These are phyloP conservation scores for Metschnikowia proteae DNA, from an alignment of 805 yeast species.

Conservation along the genomic window DNA sequence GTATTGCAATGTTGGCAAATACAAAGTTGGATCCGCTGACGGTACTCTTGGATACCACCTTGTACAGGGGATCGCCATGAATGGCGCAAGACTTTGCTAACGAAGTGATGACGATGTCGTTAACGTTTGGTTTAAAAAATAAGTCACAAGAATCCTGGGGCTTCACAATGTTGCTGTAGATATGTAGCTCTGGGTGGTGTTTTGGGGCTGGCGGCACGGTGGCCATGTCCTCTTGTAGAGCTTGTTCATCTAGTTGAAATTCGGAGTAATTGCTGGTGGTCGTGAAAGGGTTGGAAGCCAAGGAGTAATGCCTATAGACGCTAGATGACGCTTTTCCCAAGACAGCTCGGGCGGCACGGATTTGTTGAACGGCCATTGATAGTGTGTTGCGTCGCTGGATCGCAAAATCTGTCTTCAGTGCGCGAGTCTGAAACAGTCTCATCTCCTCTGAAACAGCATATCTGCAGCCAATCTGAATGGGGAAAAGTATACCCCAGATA, in stretches of 20 bases:
- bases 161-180: conserved; percentile 24
- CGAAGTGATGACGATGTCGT: conserved; percentile 29
- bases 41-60: conserved; percentile 17
- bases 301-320: not conserved
- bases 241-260: conserved; percentile 27
- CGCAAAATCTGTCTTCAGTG: conserved; percentile 2
- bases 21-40: conserved; percentile 18
- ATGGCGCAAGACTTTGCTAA: conserved; percentile 28
- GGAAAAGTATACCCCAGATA: not conserved
- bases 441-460: conserved; percentile 2
- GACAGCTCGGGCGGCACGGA: not conserved
- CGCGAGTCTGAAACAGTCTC: conserved; percentile 3
- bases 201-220: conserved; percentile 33
- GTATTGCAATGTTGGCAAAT: conserved; percentile 25
- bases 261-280: conserved; percentile 27
- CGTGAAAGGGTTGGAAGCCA: conserved; percentile 16
- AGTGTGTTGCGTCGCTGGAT: not conserved
- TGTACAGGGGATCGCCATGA: conserved; percentile 25
- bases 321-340: not conserved
- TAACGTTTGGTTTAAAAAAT: conserved; percentile 25
- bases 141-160: conserved; percentile 37
- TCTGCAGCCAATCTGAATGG: not conserved
- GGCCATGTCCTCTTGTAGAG: conserved; percentile 28
- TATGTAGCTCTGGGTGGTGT: conserved; percentile 8
- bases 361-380: not conserved